phyloP scores from a whole-genome alignment of 179 eudicot genomes.

The Beta corolliflora region DNA sequence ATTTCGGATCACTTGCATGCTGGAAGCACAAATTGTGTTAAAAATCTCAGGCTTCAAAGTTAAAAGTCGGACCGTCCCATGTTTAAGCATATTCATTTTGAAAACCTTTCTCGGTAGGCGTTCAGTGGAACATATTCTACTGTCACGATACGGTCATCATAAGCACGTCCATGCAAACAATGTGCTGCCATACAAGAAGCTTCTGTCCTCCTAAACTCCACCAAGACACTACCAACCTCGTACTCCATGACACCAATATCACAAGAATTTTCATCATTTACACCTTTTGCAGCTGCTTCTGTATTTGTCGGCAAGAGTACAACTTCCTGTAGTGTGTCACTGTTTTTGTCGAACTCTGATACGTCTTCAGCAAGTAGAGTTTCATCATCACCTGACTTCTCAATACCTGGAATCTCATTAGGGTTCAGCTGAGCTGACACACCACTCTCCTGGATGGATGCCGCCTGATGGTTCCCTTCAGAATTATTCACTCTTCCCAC shows the following conservation, averaged over 20 bases:
- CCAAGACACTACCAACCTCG: slow-evolving; percentile 68
- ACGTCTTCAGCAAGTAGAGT: slow-evolving; percentile 27
- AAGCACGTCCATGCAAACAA: slow-evolving; percentile 76
- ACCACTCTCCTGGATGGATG: slow-evolving; percentile 14
- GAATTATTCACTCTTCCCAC: slow-evolving; percentile 7
- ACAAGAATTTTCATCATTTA: slow-evolving; percentile 17
- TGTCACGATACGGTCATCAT: slow-evolving; percentile 61
- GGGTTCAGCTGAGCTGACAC: not conserved
- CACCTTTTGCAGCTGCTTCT: slow-evolving; percentile 28
- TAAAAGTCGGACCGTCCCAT: not conserved
- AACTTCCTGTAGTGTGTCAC: slow-evolving; percentile 26
- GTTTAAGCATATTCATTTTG: slow-evolving; percentile 21
- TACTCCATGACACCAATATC: slow-evolving; percentile 32
- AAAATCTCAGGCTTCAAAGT: not conserved
- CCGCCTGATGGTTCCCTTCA: slow-evolving; percentile 25
- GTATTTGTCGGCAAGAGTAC: slow-evolving; percentile 18
- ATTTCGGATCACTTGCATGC: not conserved
- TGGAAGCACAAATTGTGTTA: not conserved
- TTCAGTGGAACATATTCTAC: slow-evolving; percentile 59
- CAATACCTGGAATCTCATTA: slow-evolving; percentile 4
- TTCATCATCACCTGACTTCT: slow-evolving; percentile 26
- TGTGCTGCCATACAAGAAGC: slow-evolving; percentile 88
- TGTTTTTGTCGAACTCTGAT: slow-evolving; percentile 29
- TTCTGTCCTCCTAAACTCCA: slow-evolving; percentile 78
- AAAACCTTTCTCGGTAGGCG: slow-evolving; percentile 53